phyloP scores from a whole-genome alignment of 192 early-diverging fungal species.

The Funneliformis geosporum region DNA sequence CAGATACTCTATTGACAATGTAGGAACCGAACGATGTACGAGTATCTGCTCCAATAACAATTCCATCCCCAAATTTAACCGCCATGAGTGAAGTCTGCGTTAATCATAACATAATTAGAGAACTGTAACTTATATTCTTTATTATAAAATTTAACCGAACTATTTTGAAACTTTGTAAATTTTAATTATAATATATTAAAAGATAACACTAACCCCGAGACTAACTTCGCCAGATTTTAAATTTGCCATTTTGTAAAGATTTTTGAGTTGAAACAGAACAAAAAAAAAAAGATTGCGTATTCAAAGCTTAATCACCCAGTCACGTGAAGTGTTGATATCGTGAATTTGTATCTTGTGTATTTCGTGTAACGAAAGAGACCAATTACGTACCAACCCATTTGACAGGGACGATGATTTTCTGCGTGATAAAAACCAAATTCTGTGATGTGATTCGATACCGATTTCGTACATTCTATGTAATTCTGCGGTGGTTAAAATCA shows the following conservation, averaged over 20 bases:
- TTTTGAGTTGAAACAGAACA: background rate
- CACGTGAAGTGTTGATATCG: no score
- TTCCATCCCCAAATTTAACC: constrained; percentile 84
- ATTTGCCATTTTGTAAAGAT: background rate
- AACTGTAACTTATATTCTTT: background rate
- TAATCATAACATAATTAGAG: background rate
- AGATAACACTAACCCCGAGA: constrained; percentile 76
- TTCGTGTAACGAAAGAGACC: no score
- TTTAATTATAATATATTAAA: background rate
- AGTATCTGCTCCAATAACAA: constrained; percentile 96
- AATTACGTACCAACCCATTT: no score
- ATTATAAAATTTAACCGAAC: background rate
- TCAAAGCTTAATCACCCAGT: no score
- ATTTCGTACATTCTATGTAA: no score
- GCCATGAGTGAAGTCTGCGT: constrained; percentile 97
- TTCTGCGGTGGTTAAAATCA: no score
- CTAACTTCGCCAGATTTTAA: constrained; percentile 94
- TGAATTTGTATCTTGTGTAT: no score
- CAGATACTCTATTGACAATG: constrained; percentile 96
- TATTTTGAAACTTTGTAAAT: background rate
- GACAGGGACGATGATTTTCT: no score
- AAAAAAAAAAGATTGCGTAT: no score
- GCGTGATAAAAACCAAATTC: no score
- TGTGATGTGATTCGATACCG: no score
- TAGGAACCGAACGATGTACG: constrained; percentile 95